Conservation (phyloP, 2,329 filamentous ascomycete species). For the Sarocladium oryzae region DNA sequence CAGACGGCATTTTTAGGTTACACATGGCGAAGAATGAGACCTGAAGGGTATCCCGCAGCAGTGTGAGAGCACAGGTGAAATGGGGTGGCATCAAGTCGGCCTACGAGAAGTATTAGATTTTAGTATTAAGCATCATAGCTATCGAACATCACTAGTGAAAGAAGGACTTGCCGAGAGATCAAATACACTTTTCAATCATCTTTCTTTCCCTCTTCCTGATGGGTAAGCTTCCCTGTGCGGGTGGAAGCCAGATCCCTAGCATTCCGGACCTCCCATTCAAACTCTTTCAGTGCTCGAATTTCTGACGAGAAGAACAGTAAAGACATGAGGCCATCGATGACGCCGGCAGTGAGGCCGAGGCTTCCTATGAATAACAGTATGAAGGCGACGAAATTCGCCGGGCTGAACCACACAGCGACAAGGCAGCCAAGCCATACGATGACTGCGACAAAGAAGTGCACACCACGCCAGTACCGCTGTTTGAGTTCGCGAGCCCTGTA, state of each 20-base stretch:
- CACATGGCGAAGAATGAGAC: conserved; percentile 59
- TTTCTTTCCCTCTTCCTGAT: neutral
- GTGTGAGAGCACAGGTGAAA: neutral
- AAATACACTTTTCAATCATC: neutral
- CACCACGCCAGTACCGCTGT: conserved; percentile 65
- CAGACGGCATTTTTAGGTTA: conserved; percentile 84
- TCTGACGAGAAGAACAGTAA: conserved; percentile 83
- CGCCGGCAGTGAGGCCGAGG: conserved; percentile 67
- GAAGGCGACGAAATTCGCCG: conserved; percentile 70
- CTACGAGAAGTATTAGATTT: neutral
- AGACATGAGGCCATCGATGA: conserved; percentile 79
- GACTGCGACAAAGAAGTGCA: conserved; percentile 67
- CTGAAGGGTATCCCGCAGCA: conserved; percentile 22
- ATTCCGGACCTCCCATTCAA: conserved; percentile 84
- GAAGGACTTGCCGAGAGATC: neutral
- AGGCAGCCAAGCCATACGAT: conserved; percentile 66
- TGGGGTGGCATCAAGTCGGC: neutral
- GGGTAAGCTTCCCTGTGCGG: neutral
- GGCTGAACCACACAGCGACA: conserved; percentile 80
- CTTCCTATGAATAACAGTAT: conserved; percentile 73
- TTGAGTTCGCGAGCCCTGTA: conserved; percentile 66
- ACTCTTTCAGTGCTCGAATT: conserved; percentile 76
- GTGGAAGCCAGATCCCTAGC: conserved; percentile 40
- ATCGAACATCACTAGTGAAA: neutral
- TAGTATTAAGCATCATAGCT: neutral